Conservation (phyloP, 768 basidiomycete genomes). For the Nidularia pulvinata region DNA sequence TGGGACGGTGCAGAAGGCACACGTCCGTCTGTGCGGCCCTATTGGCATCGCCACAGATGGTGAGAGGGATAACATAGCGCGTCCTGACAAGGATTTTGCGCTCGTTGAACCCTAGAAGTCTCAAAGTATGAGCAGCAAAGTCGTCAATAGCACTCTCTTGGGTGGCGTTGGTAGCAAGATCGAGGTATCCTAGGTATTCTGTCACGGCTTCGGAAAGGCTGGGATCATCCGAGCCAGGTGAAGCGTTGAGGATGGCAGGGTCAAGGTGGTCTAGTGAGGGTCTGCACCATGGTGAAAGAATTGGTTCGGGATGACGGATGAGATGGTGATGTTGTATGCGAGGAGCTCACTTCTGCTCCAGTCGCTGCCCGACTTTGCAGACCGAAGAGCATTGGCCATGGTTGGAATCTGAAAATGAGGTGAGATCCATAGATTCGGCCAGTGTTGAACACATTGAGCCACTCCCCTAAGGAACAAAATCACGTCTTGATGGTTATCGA, state of each 20-base stretch:
- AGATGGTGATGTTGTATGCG: slow-evolving; percentile 21
- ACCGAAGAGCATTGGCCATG: slow-evolving; percentile 17
- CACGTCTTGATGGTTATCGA: too few relatives aligned
- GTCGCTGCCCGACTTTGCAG: slow-evolving; percentile 15
- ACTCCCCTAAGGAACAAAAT: too few relatives aligned
- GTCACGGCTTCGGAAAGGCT: slow-evolving; percentile 12
- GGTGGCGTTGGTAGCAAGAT: slow-evolving; percentile 17
- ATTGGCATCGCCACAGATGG: slow-evolving; percentile 20
- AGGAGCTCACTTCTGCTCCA: slow-evolving; percentile 16
- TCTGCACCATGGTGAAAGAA: slow-evolving; percentile 17
- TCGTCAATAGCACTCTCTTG: slow-evolving; percentile 12
- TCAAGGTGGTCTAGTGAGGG: slow-evolving; percentile 21
- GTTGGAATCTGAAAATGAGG: background rate
- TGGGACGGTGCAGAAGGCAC: slow-evolving; percentile 19
- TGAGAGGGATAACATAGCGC: slow-evolving; percentile 19
- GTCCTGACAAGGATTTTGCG: slow-evolving; percentile 7
- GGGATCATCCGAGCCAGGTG: slow-evolving; percentile 8
- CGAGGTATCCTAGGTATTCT: slow-evolving; percentile 16
- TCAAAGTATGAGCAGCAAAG: slow-evolving; percentile 18
- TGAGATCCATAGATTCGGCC: too few relatives aligned
- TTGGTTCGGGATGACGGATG: slow-evolving; percentile 4
- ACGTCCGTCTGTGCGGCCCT: slow-evolving; percentile 18
- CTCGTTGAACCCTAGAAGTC: slow-evolving; percentile 18
- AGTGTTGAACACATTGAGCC: too few relatives aligned
- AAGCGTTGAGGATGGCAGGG: slow-evolving; percentile 16